Evolutionary conservation across 2,329 filamentous ascomycete species (phyloP).

Genomic region (Penicillium sclerotiorum): DNA sequence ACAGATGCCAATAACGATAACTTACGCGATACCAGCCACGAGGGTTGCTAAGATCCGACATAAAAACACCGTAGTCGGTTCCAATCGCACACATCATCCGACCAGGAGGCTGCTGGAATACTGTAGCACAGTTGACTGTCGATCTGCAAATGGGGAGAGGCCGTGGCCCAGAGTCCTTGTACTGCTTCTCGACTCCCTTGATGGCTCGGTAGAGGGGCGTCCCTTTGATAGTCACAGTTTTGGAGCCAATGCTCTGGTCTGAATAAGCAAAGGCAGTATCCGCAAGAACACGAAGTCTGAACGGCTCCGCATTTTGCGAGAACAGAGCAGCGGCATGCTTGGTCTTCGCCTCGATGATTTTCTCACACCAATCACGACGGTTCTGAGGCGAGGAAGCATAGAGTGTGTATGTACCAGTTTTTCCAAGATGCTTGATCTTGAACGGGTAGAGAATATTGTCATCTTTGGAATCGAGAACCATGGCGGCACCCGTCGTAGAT

Average conservation of each 20-base stretch:
- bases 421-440: conserved; percentile 90
- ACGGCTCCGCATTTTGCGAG: conserved; percentile 93
- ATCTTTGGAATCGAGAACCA: conserved; percentile 64
- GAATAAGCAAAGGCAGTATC: conserved; percentile 74
- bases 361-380: conserved; percentile 86
- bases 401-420: conserved; percentile 81
- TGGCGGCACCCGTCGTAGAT: conserved; percentile 53
- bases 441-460: conserved; percentile 91
- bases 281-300: conserved; percentile 86
- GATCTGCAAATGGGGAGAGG: conserved; percentile 80
- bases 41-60: conserved; percentile 84
- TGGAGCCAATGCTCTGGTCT: conserved; percentile 57
- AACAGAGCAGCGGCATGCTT: conserved; percentile 85
- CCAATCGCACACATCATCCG: conserved; percentile 90
- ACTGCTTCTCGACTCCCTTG: conserved; percentile 78
- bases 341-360: conserved; percentile 93
- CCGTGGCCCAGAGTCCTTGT: conserved; percentile 63
- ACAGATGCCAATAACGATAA: conserved; percentile 15
- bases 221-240: conserved; percentile 77
- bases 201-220: conserved; percentile 92
- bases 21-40: conserved; percentile 86
- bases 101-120: conserved; percentile 78
- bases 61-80: conserved; percentile 91
- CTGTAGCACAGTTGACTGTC: conserved; percentile 87
- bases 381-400: conserved; percentile 77